Conservation (phyloP, 257 asterid species). For the Salvia rosmarinus region DNA sequence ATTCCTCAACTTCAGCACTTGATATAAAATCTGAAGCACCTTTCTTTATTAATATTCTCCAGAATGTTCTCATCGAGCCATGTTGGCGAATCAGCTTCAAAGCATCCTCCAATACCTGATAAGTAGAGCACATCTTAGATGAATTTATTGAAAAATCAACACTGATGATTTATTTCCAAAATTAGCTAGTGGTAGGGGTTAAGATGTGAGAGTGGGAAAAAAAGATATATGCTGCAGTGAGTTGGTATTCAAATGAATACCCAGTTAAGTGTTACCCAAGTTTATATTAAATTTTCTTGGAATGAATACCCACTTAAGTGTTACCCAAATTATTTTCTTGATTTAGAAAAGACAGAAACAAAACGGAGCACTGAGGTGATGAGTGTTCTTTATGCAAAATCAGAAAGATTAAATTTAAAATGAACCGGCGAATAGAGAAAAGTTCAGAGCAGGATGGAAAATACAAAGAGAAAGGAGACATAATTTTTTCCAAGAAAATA, state of each 20-base stretch:
- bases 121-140: conserved; percentile 24
- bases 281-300: neutral
- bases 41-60: conserved; percentile 92
- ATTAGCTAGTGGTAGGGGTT: neutral
- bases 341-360: neutral
- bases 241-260: conserved; percentile 10
- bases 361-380: neutral
- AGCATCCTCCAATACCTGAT: conserved; percentile 94
- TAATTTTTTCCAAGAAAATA: neutral
- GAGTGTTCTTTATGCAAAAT: neutral
- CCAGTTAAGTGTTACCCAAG: neutral
- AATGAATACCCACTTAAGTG: no score
- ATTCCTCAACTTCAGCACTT: conserved; percentile 20
- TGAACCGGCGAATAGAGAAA: neutral
- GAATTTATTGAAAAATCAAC: neutral
- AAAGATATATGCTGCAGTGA: neutral
- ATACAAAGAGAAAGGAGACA: neutral
- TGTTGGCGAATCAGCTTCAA: conserved; percentile 94
- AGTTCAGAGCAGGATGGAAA: neutral
- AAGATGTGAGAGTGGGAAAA: neutral
- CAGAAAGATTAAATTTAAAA: neutral
- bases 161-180: neutral
- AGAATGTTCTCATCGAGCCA: conserved; percentile 84
- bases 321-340: conserved; percentile 24
- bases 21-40: conserved; percentile 49